Evolutionary conservation across 2,329 filamentous ascomycete species (phyloP), one percentile per base, ranked within the genome.

Genomic region (Colletotrichum falcatum): DNA sequence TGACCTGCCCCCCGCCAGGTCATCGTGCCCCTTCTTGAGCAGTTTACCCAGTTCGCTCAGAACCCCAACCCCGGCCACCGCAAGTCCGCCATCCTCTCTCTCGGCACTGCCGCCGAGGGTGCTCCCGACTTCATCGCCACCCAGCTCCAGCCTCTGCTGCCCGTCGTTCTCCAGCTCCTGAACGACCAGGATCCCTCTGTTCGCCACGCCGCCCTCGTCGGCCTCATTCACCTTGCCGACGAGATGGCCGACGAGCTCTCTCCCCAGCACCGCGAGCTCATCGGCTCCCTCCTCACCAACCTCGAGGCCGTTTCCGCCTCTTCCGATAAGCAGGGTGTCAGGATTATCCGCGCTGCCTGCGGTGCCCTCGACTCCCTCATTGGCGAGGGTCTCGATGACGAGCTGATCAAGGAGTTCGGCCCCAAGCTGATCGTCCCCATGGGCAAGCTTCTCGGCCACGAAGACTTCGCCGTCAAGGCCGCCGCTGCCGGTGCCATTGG

Each of bases 121-220:
- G 95, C 96, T 37, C 96, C 96, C 20, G 96, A 99, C 81, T 99
- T 98, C 82, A 94, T 98, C 78, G 94, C 94, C 73, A 97, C 95
- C 26, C 96, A 99, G 82, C 89, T 98, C 73, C 88, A 92, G 77
- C 89, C 92, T 74, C 92, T 98, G 74, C 89, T 98, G 80, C 96
- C 96, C 59, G 87, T 93, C 75, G 90, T 98, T 70, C 87, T 98
- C 68, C 90, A 90, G 77, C 88, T 98, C 11, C 89, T 99, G 48
- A 88, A 94, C 78, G 96, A 99, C 78, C 85, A 89, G n/a, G 93
- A 97, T 74, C 87, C 90, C 75, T 90, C 91, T 76, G 96, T 99
- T 69, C 91, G 96, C 71, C 92, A 94, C 79, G 94, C 95, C 60
- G 92, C 96, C 28, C 86, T 98, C 55, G 92, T 97, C 73, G 92